Conservation (phyloP, 768 basidiomycete species). For the Podaxis pistillaris region DNA sequence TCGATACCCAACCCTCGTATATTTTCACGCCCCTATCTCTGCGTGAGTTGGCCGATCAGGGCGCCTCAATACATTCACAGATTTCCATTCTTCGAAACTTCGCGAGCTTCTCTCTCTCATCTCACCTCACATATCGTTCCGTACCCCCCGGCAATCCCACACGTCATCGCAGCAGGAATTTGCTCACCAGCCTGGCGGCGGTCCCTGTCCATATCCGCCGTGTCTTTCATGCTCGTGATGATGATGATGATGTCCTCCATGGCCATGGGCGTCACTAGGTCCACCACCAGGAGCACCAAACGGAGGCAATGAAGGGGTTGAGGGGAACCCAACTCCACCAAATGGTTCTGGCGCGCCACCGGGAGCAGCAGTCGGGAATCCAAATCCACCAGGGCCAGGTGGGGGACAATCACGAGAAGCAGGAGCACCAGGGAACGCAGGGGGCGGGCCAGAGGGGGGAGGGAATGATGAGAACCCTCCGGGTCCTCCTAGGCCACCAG, state of each 20-base stretch:
- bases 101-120: not conserved
- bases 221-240: constrained; percentile 14
- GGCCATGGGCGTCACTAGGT: constrained; percentile 20
- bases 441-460: constrained; percentile 8
- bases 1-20: too few species aligned
- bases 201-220: constrained; percentile 12
- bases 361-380: constrained; percentile 7
- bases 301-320: constrained; percentile 28
- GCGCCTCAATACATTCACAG: not conserved
- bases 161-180: not conserved
- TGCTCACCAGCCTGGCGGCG: not conserved
- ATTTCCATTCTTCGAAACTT: not conserved
- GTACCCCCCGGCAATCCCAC: too few species aligned
- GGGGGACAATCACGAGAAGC: constrained; percentile 15
- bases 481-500: not conserved
- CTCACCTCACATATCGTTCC: too few species aligned
- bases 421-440: constrained; percentile 17
- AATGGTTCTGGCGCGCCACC: constrained; percentile 19
- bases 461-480: not conserved
- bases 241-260: constrained; percentile 7
- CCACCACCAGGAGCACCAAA: constrained; percentile 38
- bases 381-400: constrained; percentile 27
- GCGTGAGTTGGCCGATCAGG: not conserved
- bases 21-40: too few species aligned
- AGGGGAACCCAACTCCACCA: constrained; percentile 33